Evolutionary conservation across 805 yeast species (phyloP), one percentile per base, ranked within the genome.

Genomic region (Torulaspora delbrueckii): DNA sequence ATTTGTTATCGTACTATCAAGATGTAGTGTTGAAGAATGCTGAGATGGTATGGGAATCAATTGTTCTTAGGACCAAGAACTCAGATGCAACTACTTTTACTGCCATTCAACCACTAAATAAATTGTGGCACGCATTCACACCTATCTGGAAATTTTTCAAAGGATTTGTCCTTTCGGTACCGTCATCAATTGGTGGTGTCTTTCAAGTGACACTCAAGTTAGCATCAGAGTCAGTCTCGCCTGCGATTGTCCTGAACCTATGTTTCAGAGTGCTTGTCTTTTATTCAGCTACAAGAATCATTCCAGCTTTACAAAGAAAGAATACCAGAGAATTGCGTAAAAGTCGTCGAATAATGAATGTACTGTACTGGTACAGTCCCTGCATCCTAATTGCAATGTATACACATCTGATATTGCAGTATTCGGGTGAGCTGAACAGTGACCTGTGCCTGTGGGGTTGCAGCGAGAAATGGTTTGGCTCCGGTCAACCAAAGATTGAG

Each of bases 351-450:
- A 55, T 69, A 19, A 76, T 81, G 67, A 71, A 73, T 48, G 64
- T 86, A 52, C 75, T 89, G 25, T 89, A 90, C 61, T 82, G 96
- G 27, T 91, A 86, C 65, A 85, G 96, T 30, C 98, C 98, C 2
- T 87, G 96, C 66, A 82, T 93, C 47, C 81, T 93, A 32, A 89
- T 93, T 47, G 96, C 96, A 0, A 96, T 93, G 48, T 93, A 93
- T 68, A 88, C 98, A 2, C 96, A 93, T 63, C 70, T 93, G 56
- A 84, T 91, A 78, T 77, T 93, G 74, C 95, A 87, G 70, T 89
- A 88, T 59, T 81, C 84, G 42, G 87, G 89, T 42, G 84, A 81
- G 59, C 69, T 85, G 46, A 86, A 82, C 37, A 71, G 78, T 12
- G 84, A 84, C 47, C 63, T 81, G 40, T 73, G 74, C 53, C 57